These are phyloP conservation scores for Jatropha multifida DNA, from an alignment of 441 rosid genomes.

Conservation along the genomic window DNA sequence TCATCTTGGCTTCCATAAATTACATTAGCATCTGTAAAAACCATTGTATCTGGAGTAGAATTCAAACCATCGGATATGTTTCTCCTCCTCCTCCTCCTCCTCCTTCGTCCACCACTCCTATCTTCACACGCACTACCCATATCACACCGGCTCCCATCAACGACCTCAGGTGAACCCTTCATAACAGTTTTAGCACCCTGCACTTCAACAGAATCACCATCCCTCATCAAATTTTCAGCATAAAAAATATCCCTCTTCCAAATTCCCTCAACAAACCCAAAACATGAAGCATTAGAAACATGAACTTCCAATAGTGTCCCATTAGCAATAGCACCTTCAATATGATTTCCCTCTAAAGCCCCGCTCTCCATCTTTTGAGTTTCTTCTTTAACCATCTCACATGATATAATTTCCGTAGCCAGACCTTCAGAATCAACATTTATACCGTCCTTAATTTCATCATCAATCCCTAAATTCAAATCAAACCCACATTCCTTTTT, in stretches of 20 bases:
- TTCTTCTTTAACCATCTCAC: slow-evolving; percentile 27
- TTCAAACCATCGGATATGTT: slow-evolving; percentile 34
- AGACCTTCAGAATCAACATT: slow-evolving; percentile 27
- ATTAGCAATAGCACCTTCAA: slow-evolving; percentile 26
- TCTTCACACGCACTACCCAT: slow-evolving; percentile 31
- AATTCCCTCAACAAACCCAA: slow-evolving; percentile 32
- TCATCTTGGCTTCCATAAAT: slow-evolving; percentile 12
- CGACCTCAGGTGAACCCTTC: slow-evolving; percentile 17
- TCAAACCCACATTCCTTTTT: slow-evolving; percentile 61
- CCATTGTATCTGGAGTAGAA: slow-evolving; percentile 33
- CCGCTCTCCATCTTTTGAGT: slow-evolving; percentile 12
- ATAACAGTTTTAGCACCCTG: slow-evolving; percentile 9
- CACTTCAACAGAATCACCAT: slow-evolving; percentile 18
- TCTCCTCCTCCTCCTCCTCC: slow-evolving; percentile 44
- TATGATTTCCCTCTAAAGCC: slow-evolving; percentile 18
- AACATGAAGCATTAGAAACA: slow-evolving; percentile 33
- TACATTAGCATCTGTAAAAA: slow-evolving; percentile 5
- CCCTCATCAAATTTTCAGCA: slow-evolving; percentile 24
- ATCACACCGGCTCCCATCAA: slow-evolving; percentile 38
- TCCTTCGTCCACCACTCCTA: slow-evolving; percentile 30
- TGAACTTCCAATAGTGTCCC: slow-evolving; percentile 43
- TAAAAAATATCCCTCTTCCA: slow-evolving; percentile 31
- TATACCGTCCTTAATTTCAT: slow-evolving; percentile 44
- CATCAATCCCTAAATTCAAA: slow-evolving; percentile 70
- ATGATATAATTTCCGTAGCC: slow-evolving; percentile 16